Percentiles rank a stretch among this genome's conserved stretches.
Conservation (phyloP, 164 flowering plant species). For the Buxus sempervirens region DNA sequence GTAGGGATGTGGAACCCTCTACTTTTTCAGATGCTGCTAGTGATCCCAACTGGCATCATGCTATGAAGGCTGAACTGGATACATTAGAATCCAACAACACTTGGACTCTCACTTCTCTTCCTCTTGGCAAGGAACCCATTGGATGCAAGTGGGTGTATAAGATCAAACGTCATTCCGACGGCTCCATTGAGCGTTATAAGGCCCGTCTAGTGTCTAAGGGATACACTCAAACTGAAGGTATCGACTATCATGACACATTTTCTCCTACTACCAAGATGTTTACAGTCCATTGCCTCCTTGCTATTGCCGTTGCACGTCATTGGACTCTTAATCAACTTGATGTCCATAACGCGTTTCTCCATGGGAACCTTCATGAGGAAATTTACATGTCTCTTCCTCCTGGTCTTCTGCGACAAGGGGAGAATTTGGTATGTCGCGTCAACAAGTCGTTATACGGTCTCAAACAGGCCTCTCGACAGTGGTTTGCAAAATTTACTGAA, state of each 20-base stretch:
- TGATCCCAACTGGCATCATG: background rate
- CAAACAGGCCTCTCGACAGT: constrained; percentile 9
- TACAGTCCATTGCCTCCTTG: background rate
- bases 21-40: background rate
- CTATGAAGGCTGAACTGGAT: constrained; percentile 3
- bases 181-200: background rate
- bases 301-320: background rate
- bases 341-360: background rate
- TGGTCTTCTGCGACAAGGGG: too few relatives aligned
- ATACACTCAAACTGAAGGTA: background rate
- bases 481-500: constrained; percentile 3
- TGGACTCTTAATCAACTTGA: background rate
- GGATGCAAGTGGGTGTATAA: constrained; percentile 5
- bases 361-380: background rate
- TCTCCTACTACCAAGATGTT: background rate
- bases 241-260: constrained; percentile 3
- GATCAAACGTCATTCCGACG: background rate
- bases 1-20: background rate
- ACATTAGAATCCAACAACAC: background rate
- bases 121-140: background rate
- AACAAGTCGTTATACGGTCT: constrained; percentile 11
- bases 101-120: background rate
- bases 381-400: background rate
- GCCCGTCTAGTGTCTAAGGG: background rate
- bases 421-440: background rate